phyloP scores from a whole-genome alignment of 305 asterid species.

The Solanum hybrid region DNA sequence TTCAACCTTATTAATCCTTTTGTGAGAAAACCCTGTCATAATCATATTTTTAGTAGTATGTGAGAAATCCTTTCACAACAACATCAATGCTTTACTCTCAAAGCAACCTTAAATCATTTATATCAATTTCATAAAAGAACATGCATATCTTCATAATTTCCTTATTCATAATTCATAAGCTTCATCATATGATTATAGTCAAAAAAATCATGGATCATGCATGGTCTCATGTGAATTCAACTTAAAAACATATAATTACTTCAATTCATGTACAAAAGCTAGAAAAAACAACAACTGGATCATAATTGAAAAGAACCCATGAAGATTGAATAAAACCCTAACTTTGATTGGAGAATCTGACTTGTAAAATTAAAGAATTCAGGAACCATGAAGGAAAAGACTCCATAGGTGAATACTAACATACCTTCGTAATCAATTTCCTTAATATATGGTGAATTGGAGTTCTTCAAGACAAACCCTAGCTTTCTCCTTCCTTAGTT shows the following conservation, averaged over 20 bases:
- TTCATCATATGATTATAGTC: no score
- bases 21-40: no score
- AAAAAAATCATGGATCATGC: no score
- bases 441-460: neutral
- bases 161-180: no score
- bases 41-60: no score
- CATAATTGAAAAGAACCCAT: neutral
- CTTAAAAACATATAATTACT: neutral
- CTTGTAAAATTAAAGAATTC: neutral
- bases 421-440: neutral
- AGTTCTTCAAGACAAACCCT: neutral
- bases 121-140: no score
- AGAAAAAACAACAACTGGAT: neutral
- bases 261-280: neutral
- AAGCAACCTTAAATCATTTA: no score
- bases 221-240: no score
- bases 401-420: neutral
- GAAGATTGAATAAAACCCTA: neutral
- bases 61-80: no score
- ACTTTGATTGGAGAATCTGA: neutral
- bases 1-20: no score
- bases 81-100: no score
- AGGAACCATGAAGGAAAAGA: neutral
- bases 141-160: no score
- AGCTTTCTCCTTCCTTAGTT: neutral